These are phyloP conservation scores for Talaromyces trachyspermus DNA, from an alignment of 495 filamentous ascomycete genomes.

Conservation along the genomic window DNA sequence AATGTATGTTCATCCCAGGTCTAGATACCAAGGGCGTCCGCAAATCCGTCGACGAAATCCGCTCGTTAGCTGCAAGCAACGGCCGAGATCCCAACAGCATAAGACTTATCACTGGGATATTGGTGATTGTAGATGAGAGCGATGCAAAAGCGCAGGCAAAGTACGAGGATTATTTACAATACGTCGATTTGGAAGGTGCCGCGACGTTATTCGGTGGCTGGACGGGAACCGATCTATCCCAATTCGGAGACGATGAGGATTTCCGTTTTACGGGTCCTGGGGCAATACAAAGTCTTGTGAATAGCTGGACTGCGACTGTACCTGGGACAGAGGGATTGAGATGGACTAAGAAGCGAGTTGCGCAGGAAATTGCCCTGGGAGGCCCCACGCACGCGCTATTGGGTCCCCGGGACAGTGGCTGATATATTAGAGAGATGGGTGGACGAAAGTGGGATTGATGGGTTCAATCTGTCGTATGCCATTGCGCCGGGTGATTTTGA, in stretches of 20 bases:
- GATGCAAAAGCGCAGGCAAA: slow-evolving; percentile 36
- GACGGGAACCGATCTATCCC: slow-evolving; percentile 33
- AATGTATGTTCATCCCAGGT: slow-evolving; percentile 43
- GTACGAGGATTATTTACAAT: slow-evolving; percentile 25
- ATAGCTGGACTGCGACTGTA: too few species aligned
- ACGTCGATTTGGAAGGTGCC: slow-evolving; percentile 32
- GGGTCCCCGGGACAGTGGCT: slow-evolving; percentile 26
- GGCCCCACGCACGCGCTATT: too few species aligned
- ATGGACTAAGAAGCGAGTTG: too few species aligned
- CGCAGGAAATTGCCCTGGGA: slow-evolving; percentile 15
- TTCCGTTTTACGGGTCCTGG: too few species aligned
- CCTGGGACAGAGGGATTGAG: too few species aligned
- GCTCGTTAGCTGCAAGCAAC: slow-evolving; percentile 10
- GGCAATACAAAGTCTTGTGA: too few species aligned
- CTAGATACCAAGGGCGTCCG: slow-evolving; percentile 4
- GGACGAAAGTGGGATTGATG: slow-evolving; percentile 38
- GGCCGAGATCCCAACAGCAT: slow-evolving; percentile 29
- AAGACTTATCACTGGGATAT: slow-evolving; percentile 33
- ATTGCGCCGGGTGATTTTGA: slow-evolving; percentile 44
- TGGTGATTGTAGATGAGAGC: slow-evolving; percentile 31
- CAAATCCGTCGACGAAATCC: slow-evolving; percentile 7
- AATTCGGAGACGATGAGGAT: slow-evolving; percentile 11
- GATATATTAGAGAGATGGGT: slow-evolving; percentile 45
- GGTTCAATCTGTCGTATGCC: slow-evolving; percentile 47
- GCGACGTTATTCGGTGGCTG: slow-evolving; percentile 36